phyloP scores from a whole-genome alignment of 108 stramenopile genomes.

The Cyclotella kingstonii region DNA sequence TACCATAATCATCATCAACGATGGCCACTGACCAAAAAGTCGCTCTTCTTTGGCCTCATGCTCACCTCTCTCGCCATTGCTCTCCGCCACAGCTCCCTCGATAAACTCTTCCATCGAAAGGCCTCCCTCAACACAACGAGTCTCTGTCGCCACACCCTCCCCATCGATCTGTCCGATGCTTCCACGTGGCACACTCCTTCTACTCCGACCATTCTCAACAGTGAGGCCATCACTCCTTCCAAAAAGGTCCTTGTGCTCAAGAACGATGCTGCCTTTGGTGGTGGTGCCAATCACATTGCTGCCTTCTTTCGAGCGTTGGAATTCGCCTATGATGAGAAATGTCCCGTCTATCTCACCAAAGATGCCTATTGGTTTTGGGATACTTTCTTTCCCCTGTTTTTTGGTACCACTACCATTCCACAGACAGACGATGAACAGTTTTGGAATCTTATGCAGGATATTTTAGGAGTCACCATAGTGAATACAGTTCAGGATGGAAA shows the following conservation, averaged over 20 bases:
- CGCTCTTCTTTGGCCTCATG: no score
- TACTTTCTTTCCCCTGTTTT: background rate
- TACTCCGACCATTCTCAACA: background rate
- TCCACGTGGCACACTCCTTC: background rate
- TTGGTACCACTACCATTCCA: no score
- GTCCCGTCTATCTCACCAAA: background rate
- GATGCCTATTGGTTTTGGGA: conserved; percentile 7
- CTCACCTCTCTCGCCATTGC: no score
- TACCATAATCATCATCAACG: no score
- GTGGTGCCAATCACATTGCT: background rate
- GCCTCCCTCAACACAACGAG: no score
- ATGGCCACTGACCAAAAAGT: no score
- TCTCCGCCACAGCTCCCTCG: no score
- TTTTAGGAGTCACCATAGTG: background rate
- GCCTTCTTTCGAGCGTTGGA: background rate
- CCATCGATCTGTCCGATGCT: background rate
- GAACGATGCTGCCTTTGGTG: background rate
- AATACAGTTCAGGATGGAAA: background rate
- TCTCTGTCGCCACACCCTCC: background rate
- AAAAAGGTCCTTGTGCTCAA: background rate
- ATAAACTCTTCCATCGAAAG: no score
- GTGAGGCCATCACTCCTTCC: background rate
- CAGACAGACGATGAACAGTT: background rate
- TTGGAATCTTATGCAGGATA: background rate
- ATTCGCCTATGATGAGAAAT: conserved; percentile 4